phyloP scores from a whole-genome alignment of 768 basidiomycete species.

The Hygrophorus pudorinus region DNA sequence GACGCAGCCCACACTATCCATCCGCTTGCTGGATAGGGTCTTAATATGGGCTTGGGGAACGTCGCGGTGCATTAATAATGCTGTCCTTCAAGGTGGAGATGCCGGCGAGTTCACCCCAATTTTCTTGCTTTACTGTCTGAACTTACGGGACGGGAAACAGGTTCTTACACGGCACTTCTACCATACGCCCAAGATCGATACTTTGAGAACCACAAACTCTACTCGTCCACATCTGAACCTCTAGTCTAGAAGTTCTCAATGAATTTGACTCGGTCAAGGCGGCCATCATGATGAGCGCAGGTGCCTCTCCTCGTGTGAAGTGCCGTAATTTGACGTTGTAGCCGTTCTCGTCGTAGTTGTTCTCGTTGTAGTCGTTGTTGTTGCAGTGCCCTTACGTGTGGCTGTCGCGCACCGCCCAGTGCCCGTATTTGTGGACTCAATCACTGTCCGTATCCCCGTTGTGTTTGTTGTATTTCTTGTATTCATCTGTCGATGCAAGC shows the following conservation, averaged over 20 bases:
- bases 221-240: constrained; percentile 52
- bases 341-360: too few relatives aligned
- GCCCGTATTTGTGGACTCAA: too few relatives aligned
- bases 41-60: constrained; percentile 88
- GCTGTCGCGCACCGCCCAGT: too few relatives aligned
- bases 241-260: constrained; percentile 82
- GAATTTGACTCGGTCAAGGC: constrained; percentile 79
- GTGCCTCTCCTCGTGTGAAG: constrained; percentile 18
- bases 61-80: constrained; percentile 56
- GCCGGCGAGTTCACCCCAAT: constrained; percentile 45
- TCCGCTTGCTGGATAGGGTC: constrained; percentile 91
- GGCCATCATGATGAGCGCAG: constrained; percentile 76
- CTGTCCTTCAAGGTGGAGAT: constrained; percentile 62
- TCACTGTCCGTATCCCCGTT: too few relatives aligned
- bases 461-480: too few relatives aligned
- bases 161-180: constrained; percentile 63
- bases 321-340: too few relatives aligned
- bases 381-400: too few relatives aligned
- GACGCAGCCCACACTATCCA: constrained; percentile 96
- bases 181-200: constrained; percentile 80
- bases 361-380: too few relatives aligned
- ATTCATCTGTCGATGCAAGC: too few relatives aligned
- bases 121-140: neutral
- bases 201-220: constrained; percentile 81
- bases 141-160: constrained; percentile 25